Base-by-base conservation (phyloP, 345 rosid genomes). In the Salix arbutifolia region DNA sequence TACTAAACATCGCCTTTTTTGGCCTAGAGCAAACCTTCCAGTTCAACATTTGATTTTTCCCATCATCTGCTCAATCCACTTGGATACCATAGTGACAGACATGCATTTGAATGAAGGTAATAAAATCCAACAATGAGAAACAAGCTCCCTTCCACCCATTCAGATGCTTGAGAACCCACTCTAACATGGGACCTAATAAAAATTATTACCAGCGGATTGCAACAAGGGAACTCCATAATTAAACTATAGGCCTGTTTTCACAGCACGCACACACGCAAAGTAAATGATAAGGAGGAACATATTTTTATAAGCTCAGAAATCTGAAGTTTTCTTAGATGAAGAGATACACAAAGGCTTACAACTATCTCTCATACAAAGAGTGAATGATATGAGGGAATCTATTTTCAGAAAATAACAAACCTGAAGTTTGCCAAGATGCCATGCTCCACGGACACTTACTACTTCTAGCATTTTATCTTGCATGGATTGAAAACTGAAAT, bases 351-450 rank as follows among this genome's bases (percentile, higher is more conserved):
- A 58, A 58, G 28, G n/a, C 64, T 58, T 58, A 10, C 14, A 58
- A 58, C 64, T 58, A 23, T 58, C 64, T 23, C 64, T 58, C 16
- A 9, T 25, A 23, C 64, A 58, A 5, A 58, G 16, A 56, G 62
- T 3, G 26, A 58, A 10, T 6, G 64, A 58, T 9, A 23, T 9
- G 14, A 9, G 23, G 64, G 28, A n/a, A 58, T 13, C 26, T 58
- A 9, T 58, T n/a, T 58, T 58, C 64, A 58, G 28, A 58, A 58
- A 23, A n/a, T 58, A 2, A 23, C 64, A 58, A 58, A 92, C 97
- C 95, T 94, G 98, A 78, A 94, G 95, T 82, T 83, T 94, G 71
- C 98, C 97, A 60, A 92, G 97, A 77, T 94, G 98, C 98, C 97
- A 94, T n/a, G 94, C 90, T 69, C 97, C 97, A 68, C 96, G 92